These are phyloP conservation scores for Simplicillium aogashimaense DNA, from an alignment of 2,329 filamentous ascomycete species.

Conservation along the genomic window DNA sequence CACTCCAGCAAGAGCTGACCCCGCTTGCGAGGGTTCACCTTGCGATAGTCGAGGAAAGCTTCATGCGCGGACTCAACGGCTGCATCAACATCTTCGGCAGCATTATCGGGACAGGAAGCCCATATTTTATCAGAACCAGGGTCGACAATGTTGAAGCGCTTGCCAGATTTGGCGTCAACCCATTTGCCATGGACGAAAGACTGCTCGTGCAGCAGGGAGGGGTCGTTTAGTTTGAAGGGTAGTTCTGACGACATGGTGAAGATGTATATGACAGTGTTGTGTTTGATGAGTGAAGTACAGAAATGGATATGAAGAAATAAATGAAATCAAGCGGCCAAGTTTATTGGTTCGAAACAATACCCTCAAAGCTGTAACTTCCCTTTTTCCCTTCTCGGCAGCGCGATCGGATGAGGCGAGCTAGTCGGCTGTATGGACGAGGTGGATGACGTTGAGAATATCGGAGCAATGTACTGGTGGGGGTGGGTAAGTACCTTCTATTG, in stretches of 20 bases:
- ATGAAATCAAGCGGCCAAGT: no score
- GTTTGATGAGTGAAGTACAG: no score
- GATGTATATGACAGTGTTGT: no score
- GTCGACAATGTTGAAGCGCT: constrained; percentile 41
- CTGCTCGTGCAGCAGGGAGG: constrained; percentile 35
- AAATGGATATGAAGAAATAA: no score
- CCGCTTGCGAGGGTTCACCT: constrained; percentile 22
- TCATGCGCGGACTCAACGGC: constrained; percentile 24
- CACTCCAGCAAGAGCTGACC: constrained; percentile 24
- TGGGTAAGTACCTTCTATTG: no score
- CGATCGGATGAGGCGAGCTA: no score
- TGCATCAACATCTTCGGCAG: constrained; percentile 25
- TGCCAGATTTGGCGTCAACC: constrained; percentile 31
- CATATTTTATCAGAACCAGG: constrained; percentile 40
- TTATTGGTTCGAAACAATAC: no score
- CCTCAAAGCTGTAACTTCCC: no score
- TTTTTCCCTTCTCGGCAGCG: no score
- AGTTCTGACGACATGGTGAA: constrained; percentile 10
- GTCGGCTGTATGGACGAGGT: no score
- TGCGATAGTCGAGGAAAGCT: constrained; percentile 27
- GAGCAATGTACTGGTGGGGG: no score
- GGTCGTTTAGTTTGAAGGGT: constrained; percentile 34
- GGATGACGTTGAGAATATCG: no score
- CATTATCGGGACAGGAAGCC: constrained; percentile 38
- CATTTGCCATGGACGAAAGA: constrained; percentile 39